A percentile compares a stretch with the other conserved stretches of the same genome.
Evolutionary conservation across 2,329 filamentous ascomycete species (phyloP).

Genomic region (Penicillium sp.): DNA sequence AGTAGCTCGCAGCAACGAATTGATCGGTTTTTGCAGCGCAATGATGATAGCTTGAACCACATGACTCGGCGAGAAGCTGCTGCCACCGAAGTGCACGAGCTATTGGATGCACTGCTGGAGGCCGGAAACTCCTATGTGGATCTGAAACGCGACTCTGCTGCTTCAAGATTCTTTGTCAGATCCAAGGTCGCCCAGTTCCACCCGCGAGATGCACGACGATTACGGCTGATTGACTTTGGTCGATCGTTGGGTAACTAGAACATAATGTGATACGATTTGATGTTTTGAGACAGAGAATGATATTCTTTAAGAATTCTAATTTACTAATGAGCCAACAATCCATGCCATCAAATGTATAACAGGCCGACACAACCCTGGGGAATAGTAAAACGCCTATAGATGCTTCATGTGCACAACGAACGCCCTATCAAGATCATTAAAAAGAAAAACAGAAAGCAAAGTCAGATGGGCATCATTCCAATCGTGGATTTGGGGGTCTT

Average conservation of each 20-base stretch:
- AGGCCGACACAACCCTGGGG: neutral
- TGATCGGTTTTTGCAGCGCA: slow-evolving; percentile 49
- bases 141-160: slow-evolving; percentile 51
- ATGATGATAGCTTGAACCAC: slow-evolving; percentile 24
- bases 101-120: slow-evolving; percentile 49
- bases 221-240: slow-evolving; percentile 56
- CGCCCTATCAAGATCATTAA: slow-evolving; percentile 12
- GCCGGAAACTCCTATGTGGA: slow-evolving; percentile 49
- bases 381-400: slow-evolving; percentile 18
- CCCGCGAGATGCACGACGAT: slow-evolving; percentile 51
- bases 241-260: slow-evolving; percentile 32
- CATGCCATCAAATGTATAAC: neutral
- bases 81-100: slow-evolving; percentile 46
- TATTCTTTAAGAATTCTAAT: slow-evolving; percentile 17
- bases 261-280: neutral
- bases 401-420: slow-evolving; percentile 11
- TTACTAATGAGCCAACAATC: slow-evolving; percentile 2
- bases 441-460: slow-evolving; percentile 2
- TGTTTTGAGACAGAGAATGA: neutral
- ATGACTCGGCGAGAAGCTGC: slow-evolving; percentile 49
- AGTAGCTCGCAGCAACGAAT: slow-evolving; percentile 48
- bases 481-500: slow-evolving; percentile 31
- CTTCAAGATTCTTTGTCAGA: slow-evolving; percentile 53
- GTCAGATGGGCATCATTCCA: slow-evolving; percentile 41
- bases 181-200: slow-evolving; percentile 58